Percentiles rank a stretch among this genome's conserved stretches.
Evolutionary conservation across 2,329 filamentous ascomycete genomes (phyloP).

Genomic region (Botrytis cinerea): DNA sequence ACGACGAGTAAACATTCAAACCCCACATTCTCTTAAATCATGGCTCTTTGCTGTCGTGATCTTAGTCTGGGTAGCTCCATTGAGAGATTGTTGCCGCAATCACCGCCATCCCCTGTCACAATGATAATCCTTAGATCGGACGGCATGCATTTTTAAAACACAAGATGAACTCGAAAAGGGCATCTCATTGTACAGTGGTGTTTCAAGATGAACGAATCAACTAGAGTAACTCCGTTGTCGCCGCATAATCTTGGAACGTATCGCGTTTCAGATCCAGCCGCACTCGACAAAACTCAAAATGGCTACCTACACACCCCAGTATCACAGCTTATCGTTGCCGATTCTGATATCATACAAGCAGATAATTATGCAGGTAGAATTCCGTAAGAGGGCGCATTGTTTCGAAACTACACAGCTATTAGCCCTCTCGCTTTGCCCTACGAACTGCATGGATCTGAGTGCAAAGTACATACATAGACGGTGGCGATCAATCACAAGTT

Average conservation of each 20-base stretch:
- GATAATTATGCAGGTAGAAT: neutral
- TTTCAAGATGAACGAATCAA: neutral
- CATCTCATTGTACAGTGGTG: neutral
- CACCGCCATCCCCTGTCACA: neutral
- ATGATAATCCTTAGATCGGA: neutral
- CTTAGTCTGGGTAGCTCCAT: neutral
- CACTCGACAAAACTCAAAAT: neutral
- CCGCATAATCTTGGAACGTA: neutral
- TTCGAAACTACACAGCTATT: constrained; percentile 19
- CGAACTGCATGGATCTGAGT: neutral
- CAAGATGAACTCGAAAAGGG: neutral
- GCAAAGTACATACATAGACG: neutral
- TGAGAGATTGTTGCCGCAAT: neutral
- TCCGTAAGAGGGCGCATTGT: constrained; percentile 25
- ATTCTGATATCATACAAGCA: neutral
- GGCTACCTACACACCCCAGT: neutral
- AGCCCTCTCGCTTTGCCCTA: constrained; percentile 28
- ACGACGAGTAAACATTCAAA: too few relatives aligned
- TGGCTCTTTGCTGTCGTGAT: neutral
- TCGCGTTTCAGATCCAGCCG: constrained; percentile 14
- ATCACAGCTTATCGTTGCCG: neutral
- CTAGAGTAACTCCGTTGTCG: neutral
- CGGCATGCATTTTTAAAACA: neutral
- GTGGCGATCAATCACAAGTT: neutral
- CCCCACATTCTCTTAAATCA: neutral